These are phyloP conservation scores for Pleodorina starrii DNA, from an alignment of 139 green algal species.

Conservation along the genomic window DNA sequence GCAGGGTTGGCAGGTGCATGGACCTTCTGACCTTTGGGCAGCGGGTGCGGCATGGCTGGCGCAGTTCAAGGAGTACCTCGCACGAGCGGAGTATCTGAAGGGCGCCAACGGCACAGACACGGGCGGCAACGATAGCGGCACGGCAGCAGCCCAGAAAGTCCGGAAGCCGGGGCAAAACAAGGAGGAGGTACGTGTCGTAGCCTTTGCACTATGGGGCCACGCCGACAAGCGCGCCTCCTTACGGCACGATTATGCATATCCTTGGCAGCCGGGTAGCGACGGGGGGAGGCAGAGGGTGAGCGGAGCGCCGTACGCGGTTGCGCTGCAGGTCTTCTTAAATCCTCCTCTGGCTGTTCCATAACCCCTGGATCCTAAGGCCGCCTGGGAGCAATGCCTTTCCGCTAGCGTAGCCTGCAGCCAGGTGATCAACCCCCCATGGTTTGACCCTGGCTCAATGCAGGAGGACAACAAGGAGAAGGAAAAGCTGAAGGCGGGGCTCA, in stretches of 20 bases:
- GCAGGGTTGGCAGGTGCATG: neutral
- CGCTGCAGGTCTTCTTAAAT: too few species aligned
- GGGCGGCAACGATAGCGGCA: slow-evolving; percentile 40
- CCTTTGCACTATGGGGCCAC: too few species aligned
- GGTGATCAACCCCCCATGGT: neutral
- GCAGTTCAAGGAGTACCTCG: slow-evolving; percentile 96
- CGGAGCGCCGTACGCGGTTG: too few species aligned
- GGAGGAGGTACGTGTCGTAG: slow-evolving; percentile 57
- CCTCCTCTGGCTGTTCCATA: too few species aligned
- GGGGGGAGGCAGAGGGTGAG: too few species aligned
- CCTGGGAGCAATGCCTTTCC: too few species aligned
- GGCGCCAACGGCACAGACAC: slow-evolving; percentile 67
- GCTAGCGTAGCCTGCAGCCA: too few species aligned
- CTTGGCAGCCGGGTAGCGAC: too few species aligned
- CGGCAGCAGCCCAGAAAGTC: slow-evolving; percentile 62
- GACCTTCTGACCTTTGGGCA: neutral
- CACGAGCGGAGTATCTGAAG: slow-evolving; percentile 95
- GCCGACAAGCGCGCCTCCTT: too few species aligned
- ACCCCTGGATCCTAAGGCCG: too few species aligned
- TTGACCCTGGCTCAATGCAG: neutral
- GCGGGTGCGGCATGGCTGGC: too few species aligned
- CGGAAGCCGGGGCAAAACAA: slow-evolving; percentile 52
- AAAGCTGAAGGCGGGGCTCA: slow-evolving; percentile 80
- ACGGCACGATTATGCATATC: too few species aligned
- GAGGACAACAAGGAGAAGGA: slow-evolving; percentile 84